These are phyloP conservation scores for Solanum clarkiae DNA, from an alignment of 257 asterid genomes.

Conservation along the genomic window DNA sequence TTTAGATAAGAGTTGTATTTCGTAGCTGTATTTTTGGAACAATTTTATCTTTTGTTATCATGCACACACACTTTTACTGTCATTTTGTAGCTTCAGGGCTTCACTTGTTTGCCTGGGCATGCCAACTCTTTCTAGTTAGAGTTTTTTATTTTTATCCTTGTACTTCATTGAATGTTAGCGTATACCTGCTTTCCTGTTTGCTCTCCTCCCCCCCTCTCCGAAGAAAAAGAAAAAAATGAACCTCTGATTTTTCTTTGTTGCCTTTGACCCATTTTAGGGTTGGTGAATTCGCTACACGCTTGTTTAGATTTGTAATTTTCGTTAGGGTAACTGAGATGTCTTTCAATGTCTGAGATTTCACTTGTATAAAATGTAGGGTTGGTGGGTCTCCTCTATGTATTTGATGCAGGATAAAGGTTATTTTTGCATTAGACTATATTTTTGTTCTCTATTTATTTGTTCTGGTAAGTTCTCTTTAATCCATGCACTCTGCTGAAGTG, in stretches of 20 bases:
- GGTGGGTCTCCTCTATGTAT: neutral
- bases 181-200: neutral
- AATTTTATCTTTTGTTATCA: neutral
- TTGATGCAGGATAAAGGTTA: neutral
- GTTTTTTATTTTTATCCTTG: neutral
- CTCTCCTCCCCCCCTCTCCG: neutral
- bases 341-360: neutral
- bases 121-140: neutral
- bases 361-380: neutral
- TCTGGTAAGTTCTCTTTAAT: neutral
- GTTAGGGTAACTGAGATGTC: neutral
- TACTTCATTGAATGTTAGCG: neutral
- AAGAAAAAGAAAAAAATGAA: neutral
- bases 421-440: neutral
- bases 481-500: neutral
- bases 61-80: neutral
- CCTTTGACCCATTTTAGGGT: neutral
- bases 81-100: neutral
- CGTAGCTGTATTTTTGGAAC: neutral
- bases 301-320: neutral
- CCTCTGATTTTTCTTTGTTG: neutral
- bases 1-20: neutral
- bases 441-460: neutral
- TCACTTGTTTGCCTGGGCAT: neutral
- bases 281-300: neutral